Conservation (phyloP, 2,329 filamentous ascomycete genomes). For the Metarhizium humberi region DNA sequence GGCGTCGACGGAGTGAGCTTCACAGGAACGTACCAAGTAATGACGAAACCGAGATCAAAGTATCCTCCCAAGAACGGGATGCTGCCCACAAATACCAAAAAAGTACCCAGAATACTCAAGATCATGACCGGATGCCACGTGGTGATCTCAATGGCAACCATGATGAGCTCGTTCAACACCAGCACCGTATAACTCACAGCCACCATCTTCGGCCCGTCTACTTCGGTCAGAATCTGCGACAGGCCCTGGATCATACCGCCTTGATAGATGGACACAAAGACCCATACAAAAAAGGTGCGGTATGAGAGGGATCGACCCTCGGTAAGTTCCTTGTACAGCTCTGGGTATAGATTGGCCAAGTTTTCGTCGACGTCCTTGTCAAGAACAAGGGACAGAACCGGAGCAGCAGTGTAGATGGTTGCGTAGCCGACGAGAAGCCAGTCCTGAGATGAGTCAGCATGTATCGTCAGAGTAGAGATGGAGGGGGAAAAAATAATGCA, state of each 20-base stretch:
- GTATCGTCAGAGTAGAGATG: background rate
- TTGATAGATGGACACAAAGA: conserved; percentile 89
- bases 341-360: conserved; percentile 88
- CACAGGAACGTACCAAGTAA: conserved; percentile 44
- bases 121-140: conserved; percentile 97
- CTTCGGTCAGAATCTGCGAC: conserved; percentile 75
- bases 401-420: conserved; percentile 87
- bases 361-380: conserved; percentile 94
- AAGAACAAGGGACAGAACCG: conserved; percentile 86
- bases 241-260: conserved; percentile 93
- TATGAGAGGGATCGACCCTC: conserved; percentile 80
- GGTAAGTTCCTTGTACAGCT: conserved; percentile 96
- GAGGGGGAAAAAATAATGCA: conserved; percentile 6
- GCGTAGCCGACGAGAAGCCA: conserved; percentile 97
- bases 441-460: conserved; percentile 41
- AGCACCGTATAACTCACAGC: conserved; percentile 86
- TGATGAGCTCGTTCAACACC: conserved; percentile 87
- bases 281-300: conserved; percentile 94
- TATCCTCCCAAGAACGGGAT: conserved; percentile 85
- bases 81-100: conserved; percentile 68
- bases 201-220: conserved; percentile 68
- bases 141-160: conserved; percentile 94
- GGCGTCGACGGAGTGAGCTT: background rate
- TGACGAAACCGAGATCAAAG: conserved; percentile 74
- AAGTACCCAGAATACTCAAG: conserved; percentile 71